Evolutionary conservation across 345 rosid genomes (phyloP), one percentile per base, ranked within the genome.

Genomic region (Populus ilicifolia): DNA sequence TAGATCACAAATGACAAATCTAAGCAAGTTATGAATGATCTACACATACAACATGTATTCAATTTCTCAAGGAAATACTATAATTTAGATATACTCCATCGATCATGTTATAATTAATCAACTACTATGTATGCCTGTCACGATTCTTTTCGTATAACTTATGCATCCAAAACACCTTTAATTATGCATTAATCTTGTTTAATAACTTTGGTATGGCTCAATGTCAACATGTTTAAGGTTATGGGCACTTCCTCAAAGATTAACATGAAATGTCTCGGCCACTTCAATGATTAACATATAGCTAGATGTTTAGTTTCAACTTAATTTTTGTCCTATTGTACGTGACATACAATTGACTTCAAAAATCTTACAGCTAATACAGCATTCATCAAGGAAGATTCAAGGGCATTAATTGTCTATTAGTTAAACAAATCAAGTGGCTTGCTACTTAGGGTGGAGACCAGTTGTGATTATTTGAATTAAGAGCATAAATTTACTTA

Each of bases 371-470:
- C 35, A 23, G 27, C 67, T 63, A 52, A 52, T 18, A 52, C 27
- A 12, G 18, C 29, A 27, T 10, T 63, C 25, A 9, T 62, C 33
- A 30, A 18, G 38, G 38, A 2, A 16, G 21, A 25, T 11, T 27
- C 18, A 14, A 64, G 18, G 65, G 13, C 25, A 1, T 25, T 13
- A 21, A 23, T 27, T 64, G 17, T 23, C 0, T 5, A 30, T 16
- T 30, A 65, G 30, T 1, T 30, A 1, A 30, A 65, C 4, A 25
- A 30, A 56, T 29, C 23, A 33, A 18, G 71, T 17, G 30, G 35
- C 35, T 39, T 62, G 80, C 79, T 72, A 54, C 68, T 78, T 18
- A 27, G 25, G 38, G 75, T 71, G 82, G 79, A 33, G 59, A 76
- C 33, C 30, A 69, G 30, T 38, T 81, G 79, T 67, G 63, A 74